Conservation (phyloP, 495 filamentous ascomycete genomes). For the Neurospora sp. region DNA sequence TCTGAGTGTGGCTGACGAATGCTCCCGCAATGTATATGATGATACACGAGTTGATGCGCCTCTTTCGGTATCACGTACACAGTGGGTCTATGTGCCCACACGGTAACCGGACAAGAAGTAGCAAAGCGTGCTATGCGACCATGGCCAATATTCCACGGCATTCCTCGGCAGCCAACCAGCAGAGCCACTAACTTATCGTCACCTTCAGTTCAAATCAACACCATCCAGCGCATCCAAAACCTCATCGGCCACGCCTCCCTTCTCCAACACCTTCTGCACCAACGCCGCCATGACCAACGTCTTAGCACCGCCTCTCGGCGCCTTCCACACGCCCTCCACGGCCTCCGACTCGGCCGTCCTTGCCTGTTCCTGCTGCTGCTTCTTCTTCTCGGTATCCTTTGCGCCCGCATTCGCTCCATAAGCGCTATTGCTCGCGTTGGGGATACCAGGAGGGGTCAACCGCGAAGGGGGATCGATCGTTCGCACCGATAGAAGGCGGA, state of each 20-base stretch:
- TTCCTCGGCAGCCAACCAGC: neutral
- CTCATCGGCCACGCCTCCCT: conserved; percentile 74
- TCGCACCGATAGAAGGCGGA: conserved; percentile 53
- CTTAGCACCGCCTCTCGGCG: conserved; percentile 65
- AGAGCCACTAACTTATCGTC: no score
- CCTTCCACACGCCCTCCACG: conserved; percentile 67
- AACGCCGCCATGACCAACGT: conserved; percentile 55
- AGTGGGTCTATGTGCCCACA: neutral
- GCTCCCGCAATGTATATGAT: neutral
- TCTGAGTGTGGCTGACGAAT: neutral
- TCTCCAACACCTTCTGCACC: conserved; percentile 53
- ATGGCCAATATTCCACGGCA: neutral
- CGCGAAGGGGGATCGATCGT: conserved; percentile 54
- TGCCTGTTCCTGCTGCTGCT: conserved; percentile 31
- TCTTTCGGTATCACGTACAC: neutral
- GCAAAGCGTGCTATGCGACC: neutral
- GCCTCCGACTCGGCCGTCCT: conserved; percentile 44
- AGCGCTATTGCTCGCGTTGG: conserved; percentile 58
- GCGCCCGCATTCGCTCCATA: conserved; percentile 38
- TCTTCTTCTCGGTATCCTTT: conserved; percentile 12
- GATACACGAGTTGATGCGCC: neutral
- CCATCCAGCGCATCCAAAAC: conserved; percentile 68
- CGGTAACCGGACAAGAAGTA: neutral
- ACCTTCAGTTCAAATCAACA: conserved; percentile 37
- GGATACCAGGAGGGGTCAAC: conserved; percentile 51